These are phyloP conservation scores for Phytophthora palmivora DNA, from an alignment of 352 stramenopile species.

Conservation along the genomic window DNA sequence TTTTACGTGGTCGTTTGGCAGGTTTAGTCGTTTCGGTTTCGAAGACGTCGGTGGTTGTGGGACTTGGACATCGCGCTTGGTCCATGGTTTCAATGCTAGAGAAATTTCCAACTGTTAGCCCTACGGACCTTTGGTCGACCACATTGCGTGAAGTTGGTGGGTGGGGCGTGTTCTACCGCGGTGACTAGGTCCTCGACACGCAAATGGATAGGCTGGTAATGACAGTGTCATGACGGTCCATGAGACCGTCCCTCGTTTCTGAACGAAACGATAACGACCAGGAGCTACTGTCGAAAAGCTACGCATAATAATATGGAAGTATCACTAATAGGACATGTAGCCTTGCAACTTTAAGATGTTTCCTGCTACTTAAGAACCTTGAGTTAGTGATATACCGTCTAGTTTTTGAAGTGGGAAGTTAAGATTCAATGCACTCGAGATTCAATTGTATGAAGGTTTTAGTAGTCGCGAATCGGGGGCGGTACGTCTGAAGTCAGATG, in stretches of 20 bases:
- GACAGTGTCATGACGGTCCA: not conserved
- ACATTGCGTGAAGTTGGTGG: conserved; percentile 2
- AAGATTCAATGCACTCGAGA: too few relatives aligned
- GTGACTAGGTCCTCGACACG: conserved; percentile 13
- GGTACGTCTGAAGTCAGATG: not conserved
- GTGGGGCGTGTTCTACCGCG: conserved; percentile 14
- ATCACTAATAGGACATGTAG: not conserved
- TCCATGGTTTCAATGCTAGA: conserved; percentile 11
- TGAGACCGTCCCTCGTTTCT: conserved; percentile 5
- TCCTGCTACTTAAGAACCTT: too few relatives aligned
- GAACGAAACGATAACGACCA: not conserved
- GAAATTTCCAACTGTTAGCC: conserved; percentile 19
- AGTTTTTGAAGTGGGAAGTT: not conserved
- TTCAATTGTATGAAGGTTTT: conserved; percentile 27
- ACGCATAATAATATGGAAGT: not conserved
- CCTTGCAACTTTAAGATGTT: too few relatives aligned
- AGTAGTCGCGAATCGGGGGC: conserved; percentile 20
- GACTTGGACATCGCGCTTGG: conserved; percentile 11
- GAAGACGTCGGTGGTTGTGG: conserved; percentile 10
- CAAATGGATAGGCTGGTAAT: conserved; percentile 6
- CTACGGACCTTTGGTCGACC: not conserved
- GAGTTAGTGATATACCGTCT: too few relatives aligned
- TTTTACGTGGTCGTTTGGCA: conserved; percentile 58
- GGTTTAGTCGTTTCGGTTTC: not conserved
- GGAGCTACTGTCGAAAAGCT: not conserved